These are phyloP conservation scores for Ceratobasidium papillatum DNA, from an alignment of 1,284 basidiomycete genomes.

Conservation along the genomic window DNA sequence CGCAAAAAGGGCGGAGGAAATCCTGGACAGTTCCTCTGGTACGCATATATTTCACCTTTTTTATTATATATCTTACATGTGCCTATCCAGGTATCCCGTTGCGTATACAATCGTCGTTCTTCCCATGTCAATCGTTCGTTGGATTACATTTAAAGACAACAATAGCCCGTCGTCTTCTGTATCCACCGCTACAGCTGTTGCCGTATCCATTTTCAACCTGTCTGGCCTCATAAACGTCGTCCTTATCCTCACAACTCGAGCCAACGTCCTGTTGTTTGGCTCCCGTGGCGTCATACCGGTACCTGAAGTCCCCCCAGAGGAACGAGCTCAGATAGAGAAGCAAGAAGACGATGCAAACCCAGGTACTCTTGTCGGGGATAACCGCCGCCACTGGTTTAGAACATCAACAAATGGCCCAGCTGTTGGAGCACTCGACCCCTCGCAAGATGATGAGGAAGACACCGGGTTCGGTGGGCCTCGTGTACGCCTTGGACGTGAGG, in stretches of 20 bases:
- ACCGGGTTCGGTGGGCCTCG: slow-evolving; percentile 29
- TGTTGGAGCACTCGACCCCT: neutral
- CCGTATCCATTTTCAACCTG: slow-evolving; percentile 42
- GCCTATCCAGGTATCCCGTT: slow-evolving; percentile 45
- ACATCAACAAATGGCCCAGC: neutral
- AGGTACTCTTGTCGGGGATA: neutral
- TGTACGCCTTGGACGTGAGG: slow-evolving; percentile 1
- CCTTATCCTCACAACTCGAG: slow-evolving; percentile 42
- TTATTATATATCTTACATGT: slow-evolving; percentile 8
- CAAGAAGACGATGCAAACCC: neutral
- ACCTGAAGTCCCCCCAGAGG: neutral
- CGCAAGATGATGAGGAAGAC: neutral
- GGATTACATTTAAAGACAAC: slow-evolving; percentile 41
- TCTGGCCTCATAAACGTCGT: slow-evolving; percentile 45
- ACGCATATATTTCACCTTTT: slow-evolving; percentile 36
- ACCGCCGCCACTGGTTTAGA: neutral
- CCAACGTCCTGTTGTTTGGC: slow-evolving; percentile 30
- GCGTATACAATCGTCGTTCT: slow-evolving; percentile 45
- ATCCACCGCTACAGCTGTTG: slow-evolving; percentile 41
- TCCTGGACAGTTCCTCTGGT: slow-evolving; percentile 16
- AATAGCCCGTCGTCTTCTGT: neutral
- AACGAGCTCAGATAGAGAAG: neutral
- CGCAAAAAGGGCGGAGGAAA: neutral
- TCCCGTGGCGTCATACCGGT: neutral
- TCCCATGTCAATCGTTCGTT: slow-evolving; percentile 45